Evolutionary conservation across 805 yeast genomes (phyloP).

Genomic region (Saccharomycopsis vini): DNA sequence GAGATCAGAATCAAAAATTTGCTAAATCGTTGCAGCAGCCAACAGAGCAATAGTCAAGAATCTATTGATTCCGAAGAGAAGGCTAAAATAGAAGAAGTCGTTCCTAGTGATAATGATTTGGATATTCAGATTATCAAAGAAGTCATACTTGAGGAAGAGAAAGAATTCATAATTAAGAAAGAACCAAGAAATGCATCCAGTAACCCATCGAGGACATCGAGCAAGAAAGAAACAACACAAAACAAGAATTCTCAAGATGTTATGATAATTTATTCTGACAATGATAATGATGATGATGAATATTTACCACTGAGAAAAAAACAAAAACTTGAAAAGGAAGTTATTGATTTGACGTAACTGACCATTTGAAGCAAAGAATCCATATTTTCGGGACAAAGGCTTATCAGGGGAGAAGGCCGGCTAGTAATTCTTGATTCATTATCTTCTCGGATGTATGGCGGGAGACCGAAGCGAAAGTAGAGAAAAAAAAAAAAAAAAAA

Average conservation of each 20-base stretch:
- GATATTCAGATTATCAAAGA: slow-evolving; percentile 23
- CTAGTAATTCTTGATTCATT: neutral
- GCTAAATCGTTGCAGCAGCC: slow-evolving; percentile 54
- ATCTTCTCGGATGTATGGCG: too few species aligned
- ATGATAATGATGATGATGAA: neutral
- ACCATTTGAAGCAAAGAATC: neutral
- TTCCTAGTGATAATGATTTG: slow-evolving; percentile 38
- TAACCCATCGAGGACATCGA: too few species aligned
- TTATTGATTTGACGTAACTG: slow-evolving; percentile 1
- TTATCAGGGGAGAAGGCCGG: neutral
- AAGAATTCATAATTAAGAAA: neutral
- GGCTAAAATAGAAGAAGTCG: slow-evolving; percentile 21
- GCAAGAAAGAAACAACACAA: neutral
- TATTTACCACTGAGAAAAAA: neutral
- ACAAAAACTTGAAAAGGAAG: neutral
- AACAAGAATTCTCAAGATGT: neutral
- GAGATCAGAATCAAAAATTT: neutral
- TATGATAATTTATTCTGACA: too few species aligned
- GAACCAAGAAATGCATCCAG: neutral
- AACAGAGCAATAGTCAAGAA: slow-evolving; percentile 45
- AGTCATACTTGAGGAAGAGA: neutral
- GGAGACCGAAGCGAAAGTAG: too few species aligned
- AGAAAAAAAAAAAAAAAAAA: too few species aligned
- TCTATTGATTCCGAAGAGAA: slow-evolving; percentile 32
- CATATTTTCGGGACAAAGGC: neutral